phyloP scores from a whole-genome alignment of 768 basidiomycete genomes.

The Pleurotus giganteus region DNA sequence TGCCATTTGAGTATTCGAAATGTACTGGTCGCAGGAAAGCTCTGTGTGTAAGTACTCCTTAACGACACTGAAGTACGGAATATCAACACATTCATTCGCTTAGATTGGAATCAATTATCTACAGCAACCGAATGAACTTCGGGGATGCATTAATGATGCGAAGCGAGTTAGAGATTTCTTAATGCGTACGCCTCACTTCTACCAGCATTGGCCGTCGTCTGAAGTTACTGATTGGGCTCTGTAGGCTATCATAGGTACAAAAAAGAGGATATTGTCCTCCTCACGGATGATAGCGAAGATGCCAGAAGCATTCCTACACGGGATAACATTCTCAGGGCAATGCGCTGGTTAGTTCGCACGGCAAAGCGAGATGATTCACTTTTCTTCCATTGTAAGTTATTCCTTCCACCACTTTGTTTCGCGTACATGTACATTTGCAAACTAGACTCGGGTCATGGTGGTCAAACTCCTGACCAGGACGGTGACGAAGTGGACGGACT shows the following conservation, averaged over 20 bases:
- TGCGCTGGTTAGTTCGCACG: conserved; percentile 62
- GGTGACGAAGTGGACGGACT: conserved; percentile 80
- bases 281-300: neutral
- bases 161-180: conserved; percentile 67
- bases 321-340: conserved; percentile 45
- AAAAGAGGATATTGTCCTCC: conserved; percentile 48
- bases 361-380: conserved; percentile 71
- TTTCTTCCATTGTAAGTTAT: conserved; percentile 67
- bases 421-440: neutral
- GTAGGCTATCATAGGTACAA: conserved; percentile 49
- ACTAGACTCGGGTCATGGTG: conserved; percentile 92
- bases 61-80: neutral
- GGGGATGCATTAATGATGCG: conserved; percentile 83
- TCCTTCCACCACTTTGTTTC: neutral
- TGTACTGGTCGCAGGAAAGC: conserved; percentile 82
- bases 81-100: neutral
- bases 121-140: conserved; percentile 59
- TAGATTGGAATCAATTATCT: conserved; percentile 81
- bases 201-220: neutral
- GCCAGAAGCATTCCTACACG: conserved; percentile 32
- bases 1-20: conserved; percentile 65
- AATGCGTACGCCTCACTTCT: neutral
- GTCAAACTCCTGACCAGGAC: conserved; percentile 74
- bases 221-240: conserved; percentile 13
- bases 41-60: conserved; percentile 55